Base-by-base conservation (phyloP, 2,329 filamentous ascomycete species). In the Clarireedia homoeocarpa region DNA sequence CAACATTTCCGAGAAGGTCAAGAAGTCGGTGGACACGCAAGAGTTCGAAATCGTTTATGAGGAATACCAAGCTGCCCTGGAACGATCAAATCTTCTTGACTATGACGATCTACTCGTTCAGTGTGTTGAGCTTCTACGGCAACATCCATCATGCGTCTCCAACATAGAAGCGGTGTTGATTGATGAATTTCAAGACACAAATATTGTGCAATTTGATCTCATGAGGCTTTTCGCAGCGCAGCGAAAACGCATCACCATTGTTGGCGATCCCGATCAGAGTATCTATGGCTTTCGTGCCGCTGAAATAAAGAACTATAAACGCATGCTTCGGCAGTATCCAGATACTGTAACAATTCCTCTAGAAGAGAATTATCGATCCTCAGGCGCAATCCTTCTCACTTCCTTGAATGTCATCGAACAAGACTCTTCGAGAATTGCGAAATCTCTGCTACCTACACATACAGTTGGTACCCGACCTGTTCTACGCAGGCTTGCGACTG, bases 101-200 rank as follows among this genome's bases (percentile, higher is more conserved):
- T 99, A 95, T 65, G 94, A 99, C 65, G 94, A 99, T 69, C 78
- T 99, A 23, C 79, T 99, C 5, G 77, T 96, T 14, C 83, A 84
- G 63, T 96, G 91, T 62, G 86, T 88, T 7, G 84, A 95, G 58
- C 78, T 99, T 10, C 78, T 99, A 20, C 80, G 78, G 58, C 75
- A 77, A 20, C 81, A 88, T 62, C 89, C 91, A 0, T 76, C 81
- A 14, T 96, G 91, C 65, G 91, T 96, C 3, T 85, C 85, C 14
- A 96, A 96, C 63, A 84, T 99, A 17, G 85, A 96, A 70, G 83
- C 89, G 0, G 91, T 97, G 6, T 77, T 99, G 47, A 95, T 99
- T 60, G 92, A 99, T 69, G 92, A 99, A 68, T 99, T 96, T 61
- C 92, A 99, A 71, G 92, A 99, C 72, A 97, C 92, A 6, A 99